Conservation (phyloP, 805 yeast genomes). For the Cyberlindnera veronae region DNA sequence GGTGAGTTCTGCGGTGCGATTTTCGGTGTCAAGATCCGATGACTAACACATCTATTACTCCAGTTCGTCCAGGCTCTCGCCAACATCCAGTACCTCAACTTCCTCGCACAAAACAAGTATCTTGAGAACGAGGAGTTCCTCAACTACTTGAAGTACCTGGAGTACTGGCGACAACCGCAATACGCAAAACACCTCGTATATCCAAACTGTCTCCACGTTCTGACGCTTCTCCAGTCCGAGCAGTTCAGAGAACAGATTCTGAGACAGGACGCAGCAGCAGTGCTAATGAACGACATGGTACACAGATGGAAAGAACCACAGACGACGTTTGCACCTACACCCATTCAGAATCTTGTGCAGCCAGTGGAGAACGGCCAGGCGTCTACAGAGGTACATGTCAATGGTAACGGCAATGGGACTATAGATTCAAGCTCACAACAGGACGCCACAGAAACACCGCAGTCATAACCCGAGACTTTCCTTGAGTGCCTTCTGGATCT, state of each 20-base stretch:
- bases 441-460: neutral
- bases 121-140: slow-evolving; percentile 70
- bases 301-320: slow-evolving; percentile 49
- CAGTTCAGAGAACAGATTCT: slow-evolving; percentile 53
- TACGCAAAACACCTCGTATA: slow-evolving; percentile 69
- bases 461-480: slow-evolving; percentile 18
- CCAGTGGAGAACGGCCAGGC: neutral
- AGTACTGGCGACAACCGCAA: slow-evolving; percentile 78
- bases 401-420: slow-evolving; percentile 3
- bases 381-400: neutral
- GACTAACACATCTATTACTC: neutral
- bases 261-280: slow-evolving; percentile 53
- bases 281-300: slow-evolving; percentile 73
- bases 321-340: slow-evolving; percentile 27
- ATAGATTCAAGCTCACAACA: neutral
- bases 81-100: slow-evolving; percentile 83
- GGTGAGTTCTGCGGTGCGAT: slow-evolving; percentile 33
- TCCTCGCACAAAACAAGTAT: slow-evolving; percentile 78
- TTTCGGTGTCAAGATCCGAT: neutral
- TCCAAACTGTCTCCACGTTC: slow-evolving; percentile 84
- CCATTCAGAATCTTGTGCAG: slow-evolving; percentile 12
- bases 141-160: slow-evolving; percentile 72
- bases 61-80: slow-evolving; percentile 89
- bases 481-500: slow-evolving; percentile 18
- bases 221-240: slow-evolving; percentile 45